Evolutionary conservation across 148 eudicot species (phyloP).

Genomic region (Rhododendron molle): DNA sequence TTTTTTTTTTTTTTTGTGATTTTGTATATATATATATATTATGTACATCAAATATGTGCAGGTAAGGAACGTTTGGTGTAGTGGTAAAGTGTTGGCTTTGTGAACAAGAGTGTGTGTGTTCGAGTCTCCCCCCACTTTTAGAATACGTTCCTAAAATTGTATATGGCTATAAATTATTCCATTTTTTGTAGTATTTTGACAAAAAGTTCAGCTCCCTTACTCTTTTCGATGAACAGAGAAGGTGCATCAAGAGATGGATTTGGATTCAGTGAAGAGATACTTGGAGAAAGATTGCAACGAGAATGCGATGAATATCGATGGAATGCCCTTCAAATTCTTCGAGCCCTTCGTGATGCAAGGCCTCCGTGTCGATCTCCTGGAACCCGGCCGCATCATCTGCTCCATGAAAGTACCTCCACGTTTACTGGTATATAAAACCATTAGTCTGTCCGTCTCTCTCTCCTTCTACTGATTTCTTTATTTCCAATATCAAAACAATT

Average conservation of each 20-base stretch:
- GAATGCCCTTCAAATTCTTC: conserved; percentile 52
- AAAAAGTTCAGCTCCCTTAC: background rate
- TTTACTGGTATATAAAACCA: conserved; percentile 40
- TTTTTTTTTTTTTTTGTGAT: too few species aligned
- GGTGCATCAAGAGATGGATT: conserved; percentile 33
- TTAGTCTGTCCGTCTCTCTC: background rate
- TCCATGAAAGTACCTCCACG: conserved; percentile 70
- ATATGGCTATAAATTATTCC: background rate
- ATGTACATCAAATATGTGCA: too few species aligned
- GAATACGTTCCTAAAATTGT: background rate
- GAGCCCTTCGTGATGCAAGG: conserved; percentile 59
- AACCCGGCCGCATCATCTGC: conserved; percentile 64
- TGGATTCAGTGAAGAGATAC: conserved; percentile 39
- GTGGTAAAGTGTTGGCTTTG: too few species aligned
- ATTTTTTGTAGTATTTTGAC: background rate
- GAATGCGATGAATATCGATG: conserved; percentile 46
- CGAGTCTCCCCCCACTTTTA: background rate
- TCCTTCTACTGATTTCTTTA: background rate
- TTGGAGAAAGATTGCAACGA: conserved; percentile 41
- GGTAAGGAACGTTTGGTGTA: too few species aligned
- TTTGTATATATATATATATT: too few species aligned
- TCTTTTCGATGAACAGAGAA: background rate
- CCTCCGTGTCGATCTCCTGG: conserved; percentile 36
- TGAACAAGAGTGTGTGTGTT: too few species aligned
- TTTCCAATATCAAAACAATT: background rate